phyloP scores from a whole-genome alignment of 441 rosid species.

The Pelargonium myrrhifolium region DNA sequence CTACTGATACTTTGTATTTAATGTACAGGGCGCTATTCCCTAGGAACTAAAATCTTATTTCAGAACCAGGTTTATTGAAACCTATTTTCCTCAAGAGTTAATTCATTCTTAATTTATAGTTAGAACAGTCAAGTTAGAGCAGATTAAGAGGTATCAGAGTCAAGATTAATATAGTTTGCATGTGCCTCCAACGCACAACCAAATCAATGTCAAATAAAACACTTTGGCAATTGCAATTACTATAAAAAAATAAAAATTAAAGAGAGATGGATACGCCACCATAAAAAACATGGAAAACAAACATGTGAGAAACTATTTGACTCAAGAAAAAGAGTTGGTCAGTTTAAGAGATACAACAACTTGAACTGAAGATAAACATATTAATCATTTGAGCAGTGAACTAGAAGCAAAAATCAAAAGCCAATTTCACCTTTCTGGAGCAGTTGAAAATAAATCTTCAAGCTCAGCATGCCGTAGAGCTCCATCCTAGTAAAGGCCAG shows the following conservation, averaged over 20 bases:
- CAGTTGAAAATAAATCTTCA: constrained; percentile 55
- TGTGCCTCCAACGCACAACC: not conserved
- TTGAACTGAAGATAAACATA: not conserved
- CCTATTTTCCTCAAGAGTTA: not conserved
- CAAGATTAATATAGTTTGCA: not conserved
- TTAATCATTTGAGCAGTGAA: not conserved
- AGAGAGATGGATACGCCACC: not conserved
- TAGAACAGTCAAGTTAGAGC: not conserved
- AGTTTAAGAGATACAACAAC: not conserved
- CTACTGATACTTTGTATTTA: not conserved
- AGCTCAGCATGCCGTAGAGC: constrained; percentile 45
- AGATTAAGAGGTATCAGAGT: not conserved
- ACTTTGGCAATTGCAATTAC: not conserved
- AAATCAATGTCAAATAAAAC: not conserved
- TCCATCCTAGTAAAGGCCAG: constrained; percentile 49
- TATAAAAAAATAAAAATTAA: not conserved
- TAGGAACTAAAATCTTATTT: not conserved
- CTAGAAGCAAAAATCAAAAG: not conserved
- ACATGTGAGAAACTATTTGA: not conserved
- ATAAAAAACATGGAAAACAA: not conserved
- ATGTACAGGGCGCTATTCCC: not conserved
- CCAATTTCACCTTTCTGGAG: constrained; percentile 52
- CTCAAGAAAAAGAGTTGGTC: not conserved
- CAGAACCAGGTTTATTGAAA: not conserved
- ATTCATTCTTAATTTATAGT: not conserved